These are phyloP conservation scores for Leccinum ochraceum DNA, from an alignment of 768 basidiomycete species.

Conservation along the genomic window DNA sequence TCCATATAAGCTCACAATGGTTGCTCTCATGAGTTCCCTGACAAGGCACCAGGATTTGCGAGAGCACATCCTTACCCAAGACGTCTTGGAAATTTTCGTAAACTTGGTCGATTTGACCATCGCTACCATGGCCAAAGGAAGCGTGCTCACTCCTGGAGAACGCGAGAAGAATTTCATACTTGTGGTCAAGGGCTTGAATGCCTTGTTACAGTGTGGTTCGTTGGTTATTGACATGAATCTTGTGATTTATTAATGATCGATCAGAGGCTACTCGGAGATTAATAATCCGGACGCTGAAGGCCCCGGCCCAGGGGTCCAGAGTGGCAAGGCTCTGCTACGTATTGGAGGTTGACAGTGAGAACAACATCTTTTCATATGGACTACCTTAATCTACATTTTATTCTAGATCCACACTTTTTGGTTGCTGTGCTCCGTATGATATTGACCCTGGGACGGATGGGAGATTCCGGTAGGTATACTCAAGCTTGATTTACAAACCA, in stretches of 20 bases:
- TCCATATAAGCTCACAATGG: slow-evolving; percentile 17
- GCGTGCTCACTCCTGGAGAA: neutral
- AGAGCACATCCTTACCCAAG: slow-evolving; percentile 14
- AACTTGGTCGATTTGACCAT: slow-evolving; percentile 16
- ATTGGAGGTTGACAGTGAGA: slow-evolving; percentile 17
- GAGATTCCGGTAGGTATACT: no score
- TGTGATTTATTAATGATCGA: no score
- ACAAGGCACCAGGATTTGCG: slow-evolving; percentile 17
- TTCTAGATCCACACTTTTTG: no score
- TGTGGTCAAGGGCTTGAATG: slow-evolving; percentile 22
- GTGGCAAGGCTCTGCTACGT: slow-evolving; percentile 13
- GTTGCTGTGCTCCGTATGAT: no score
- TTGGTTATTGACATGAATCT: neutral
- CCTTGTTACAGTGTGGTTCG: slow-evolving; percentile 21
- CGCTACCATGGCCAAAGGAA: neutral
- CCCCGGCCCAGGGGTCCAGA: neutral
- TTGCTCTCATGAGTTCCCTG: slow-evolving; percentile 23
- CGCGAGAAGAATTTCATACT: slow-evolving; percentile 11
- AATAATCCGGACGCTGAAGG: neutral
- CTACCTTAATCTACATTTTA: neutral
- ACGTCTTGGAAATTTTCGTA: slow-evolving; percentile 16
- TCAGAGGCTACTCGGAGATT: slow-evolving; percentile 10
- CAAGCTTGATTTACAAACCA: no score
- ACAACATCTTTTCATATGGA: no score
- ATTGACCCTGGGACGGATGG: no score